Base-by-base conservation (phyloP, 1,139 yeast genomes). In the Taiozyma sp. region DNA sequence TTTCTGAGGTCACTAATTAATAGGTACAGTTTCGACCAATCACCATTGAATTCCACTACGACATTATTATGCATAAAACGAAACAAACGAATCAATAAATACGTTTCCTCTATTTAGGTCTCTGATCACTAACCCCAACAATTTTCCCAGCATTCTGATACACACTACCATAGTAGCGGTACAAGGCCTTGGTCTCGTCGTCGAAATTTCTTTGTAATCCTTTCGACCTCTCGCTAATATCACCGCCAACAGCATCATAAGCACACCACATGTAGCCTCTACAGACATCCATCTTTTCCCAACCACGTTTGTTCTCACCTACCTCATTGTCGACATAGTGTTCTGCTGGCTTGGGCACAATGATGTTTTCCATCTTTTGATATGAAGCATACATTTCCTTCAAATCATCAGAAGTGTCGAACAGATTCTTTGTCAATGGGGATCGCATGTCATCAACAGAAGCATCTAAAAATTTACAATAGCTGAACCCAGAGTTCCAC, bases 401-500 rank as follows among this genome's bases (percentile, higher is more conserved):
- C 42, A 79, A 58, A 6, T 70, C 74, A 1, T 59, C 51, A 19
- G 59, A 62, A 2, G 43, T 43, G 9, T 40, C 43, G 30, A 49
- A 57, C 8, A 45, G 19, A 3, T 44, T 43, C 36, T 36, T 48
- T 36, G 41, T 36, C 45, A 46, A 41, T 9, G 50, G 44, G 23
- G 38, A 30, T 32, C 45, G 47, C 29, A 13, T 38, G 56, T 69
- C 73, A 42, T 57, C 58, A 22, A 57, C 58, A 9, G 68, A 64
- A 0, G 54, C 34, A 23, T 65, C 67, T 0, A 67, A 65, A 54
- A 79, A 79, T 60, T 83, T 82, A 65, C 89, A 83, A 51, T 66
- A 78, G 14, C 73, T 65, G 57, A 80, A 80, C 0, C 89, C 88
- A 0, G 87, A 80, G 59, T 82, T 83, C 50, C 81, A 74, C 89